Evolutionary conservation across 208 protist genomes (phyloP).

Genomic region (Tritrichomonas musculus): DNA sequence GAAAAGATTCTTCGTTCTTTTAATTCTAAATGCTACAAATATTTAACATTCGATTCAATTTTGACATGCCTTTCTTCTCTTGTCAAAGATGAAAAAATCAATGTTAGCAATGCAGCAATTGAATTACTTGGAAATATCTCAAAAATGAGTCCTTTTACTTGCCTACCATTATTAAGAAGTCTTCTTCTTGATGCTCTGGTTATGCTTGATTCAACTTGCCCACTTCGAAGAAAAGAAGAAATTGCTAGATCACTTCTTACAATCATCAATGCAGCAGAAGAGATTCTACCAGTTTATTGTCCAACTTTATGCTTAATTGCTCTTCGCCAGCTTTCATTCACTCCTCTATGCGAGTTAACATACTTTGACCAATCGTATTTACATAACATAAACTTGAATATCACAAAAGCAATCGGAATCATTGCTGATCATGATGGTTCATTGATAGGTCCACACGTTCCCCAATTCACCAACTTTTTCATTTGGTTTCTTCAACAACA

Average conservation of each 20-base stretch:
- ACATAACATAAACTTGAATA: not conserved
- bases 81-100: constrained; percentile 5
- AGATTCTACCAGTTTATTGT: not conserved
- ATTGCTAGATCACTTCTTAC: not conserved
- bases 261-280: not conserved
- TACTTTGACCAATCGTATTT: not conserved
- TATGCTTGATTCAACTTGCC: not conserved
- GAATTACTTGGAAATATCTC: not conserved
- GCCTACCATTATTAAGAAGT: not conserved
- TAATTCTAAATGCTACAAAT: not conserved
- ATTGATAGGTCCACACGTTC: not conserved
- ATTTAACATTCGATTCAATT: not conserved
- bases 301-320: not conserved
- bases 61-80: not conserved
- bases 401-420: not conserved
- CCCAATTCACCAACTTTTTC: not conserved
- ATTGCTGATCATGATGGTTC: not conserved
- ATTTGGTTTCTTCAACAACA: not conserved
- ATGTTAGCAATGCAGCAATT: not conserved
- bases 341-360: not conserved
- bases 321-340: not conserved
- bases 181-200: not conserved
- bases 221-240: not conserved
- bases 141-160: not conserved
- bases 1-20: not conserved